Base-by-base conservation (phyloP, 1,139 yeast genomes). In the Scheffersomyces lignicola region DNA sequence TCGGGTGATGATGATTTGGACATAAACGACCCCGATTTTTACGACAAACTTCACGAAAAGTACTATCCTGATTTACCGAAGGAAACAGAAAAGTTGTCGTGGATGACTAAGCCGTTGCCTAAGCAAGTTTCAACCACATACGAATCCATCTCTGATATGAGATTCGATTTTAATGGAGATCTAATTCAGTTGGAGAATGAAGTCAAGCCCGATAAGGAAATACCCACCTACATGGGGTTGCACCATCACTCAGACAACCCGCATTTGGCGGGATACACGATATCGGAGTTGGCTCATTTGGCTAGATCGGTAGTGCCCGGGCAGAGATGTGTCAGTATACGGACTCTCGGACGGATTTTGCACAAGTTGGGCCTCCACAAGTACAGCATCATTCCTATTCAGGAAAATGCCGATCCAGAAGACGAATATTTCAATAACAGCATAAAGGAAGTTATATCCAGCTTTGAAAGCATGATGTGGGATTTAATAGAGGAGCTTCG, bases 231-330 rank as follows among this genome's bases (percentile, higher is more conserved):
- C 30, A 58, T 78, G 34, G 99, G 97, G 0, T 71, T 92, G 16
- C 97, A 89, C 51, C 97, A 92, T 55, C 99, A 92, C 57, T 76
- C 96, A 0, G 88, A 84, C 16, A 80, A 83, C 37, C 97, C 97
- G 0, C 80, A 83, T 30, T 69, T 90, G 37, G 96, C 98, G 0
- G 99, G 99, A 0, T 92, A 92, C 56, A 89, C 97, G 0, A 58
- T 92, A 16, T 69, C 78, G 1, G 99, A 92, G 54, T 68, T 92
- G 34, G 84, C 85, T 0, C 95, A 84, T 49, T 71, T 88, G 36
- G 67, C 90, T 3, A 69, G 96, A 44, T 87, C 96, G 1, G 77
- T 84, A 1, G 78, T 84, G 36, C 79, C 95, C 1, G 80, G 95
- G 0, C 99, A 92, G 58, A 69, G 97, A 35, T 78, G 94, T 42